Base-by-base conservation (phyloP, 2,329 filamentous ascomycete species). In the Hypomyces rosellus region DNA sequence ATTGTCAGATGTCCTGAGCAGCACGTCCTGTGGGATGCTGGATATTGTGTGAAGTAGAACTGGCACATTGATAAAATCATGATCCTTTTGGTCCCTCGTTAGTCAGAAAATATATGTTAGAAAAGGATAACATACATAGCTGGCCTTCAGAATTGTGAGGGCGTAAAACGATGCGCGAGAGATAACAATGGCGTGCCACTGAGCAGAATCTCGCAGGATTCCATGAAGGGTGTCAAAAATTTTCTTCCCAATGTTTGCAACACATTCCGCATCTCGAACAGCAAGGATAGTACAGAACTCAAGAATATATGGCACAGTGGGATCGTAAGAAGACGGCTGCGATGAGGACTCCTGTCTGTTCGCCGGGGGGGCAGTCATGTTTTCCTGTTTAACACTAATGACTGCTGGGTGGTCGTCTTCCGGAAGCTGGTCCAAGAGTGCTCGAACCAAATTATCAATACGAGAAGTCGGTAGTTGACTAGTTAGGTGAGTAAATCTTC, bases 31-130 rank as follows among this genome's bases (percentile, higher is more conserved):
- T 36, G 89, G 83, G 62, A 97, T 88, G 55, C 85, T 90, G 1
- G 91, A 95, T 54, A 99, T 90, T 1, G 86, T 86, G 66, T 99
- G 93, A 12, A 99, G 78, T 7, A 97, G 80, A 46, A 97, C 88
- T 1, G 93, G 93, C 1, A 91, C 88, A 51, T 93, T 88, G 62
- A 96, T 85, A 65, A 93, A 96, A 61, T 95, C 88, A 61, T 92
- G 82, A 58, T 96, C 87, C 86, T 91, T 38, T 42, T 3, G 57
- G 47, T 45, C 40, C 44, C 38, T 11, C 59, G 49, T 67, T 41
- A 68, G 59, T 34, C 33, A 18, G 22, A n/a, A 11, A 12, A 33
- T 18, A 12, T 33, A 13, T 5, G 15, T 15, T 4, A n/a, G 11
- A 14, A 22, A 7, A 5, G 11, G 41, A 15, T 34, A 43, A 73